Evolutionary conservation across 164 flowering plant genomes (phyloP), one percentile per base, ranked within the genome.

Genomic region (Magnolia officinalis): DNA sequence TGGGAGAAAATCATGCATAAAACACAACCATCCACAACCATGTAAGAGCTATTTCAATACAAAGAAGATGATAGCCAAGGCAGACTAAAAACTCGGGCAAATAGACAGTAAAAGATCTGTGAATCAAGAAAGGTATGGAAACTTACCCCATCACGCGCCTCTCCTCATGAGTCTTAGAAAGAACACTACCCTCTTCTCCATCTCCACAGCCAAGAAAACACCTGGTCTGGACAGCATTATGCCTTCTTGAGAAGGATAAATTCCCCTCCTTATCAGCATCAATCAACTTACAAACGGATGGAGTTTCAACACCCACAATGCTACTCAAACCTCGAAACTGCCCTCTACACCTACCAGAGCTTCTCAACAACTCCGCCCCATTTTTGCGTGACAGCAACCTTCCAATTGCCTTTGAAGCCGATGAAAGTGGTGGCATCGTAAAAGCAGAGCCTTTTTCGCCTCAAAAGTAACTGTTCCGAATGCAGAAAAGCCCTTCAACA

Each of bases 161-260:
- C 79, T 94, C 98, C 82, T 94, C 94, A 69, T 92, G 84, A 2
- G 85, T 86, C 80, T 88, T 92, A 2, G 97, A 86, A 18, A 94
- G 81, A 67, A 84, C 84, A 74, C 76, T 81, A 11, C 89, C 95
- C 73, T 94, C 91, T 58, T 88, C 94, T 10, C 97, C 98, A 76
- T 92, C 97, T 14, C 90, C 90, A 69, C 89, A 88, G 11, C 98
- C 93, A 74, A 94, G 86, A 85, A 94, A 94, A 0, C 73, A 67
- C 85, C 98, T 88, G 74, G 63, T 85, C 64, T 90, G 95, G 20
- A 82, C 49, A 74, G 72, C 73, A 73, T 67, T 55, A 59, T 19
- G 58, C 24, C 63, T 24, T 16, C 59, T 72, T 0, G 81, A 70
- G 50, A 71, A 71, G 55, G 72, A 75, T 61, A 50, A 31, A 2